Percentiles rank a stretch among this genome's conserved stretches.
These are phyloP conservation scores for Mucor plumbeus DNA, from an alignment of 371 early-diverging fungal species.

Conservation along the genomic window DNA sequence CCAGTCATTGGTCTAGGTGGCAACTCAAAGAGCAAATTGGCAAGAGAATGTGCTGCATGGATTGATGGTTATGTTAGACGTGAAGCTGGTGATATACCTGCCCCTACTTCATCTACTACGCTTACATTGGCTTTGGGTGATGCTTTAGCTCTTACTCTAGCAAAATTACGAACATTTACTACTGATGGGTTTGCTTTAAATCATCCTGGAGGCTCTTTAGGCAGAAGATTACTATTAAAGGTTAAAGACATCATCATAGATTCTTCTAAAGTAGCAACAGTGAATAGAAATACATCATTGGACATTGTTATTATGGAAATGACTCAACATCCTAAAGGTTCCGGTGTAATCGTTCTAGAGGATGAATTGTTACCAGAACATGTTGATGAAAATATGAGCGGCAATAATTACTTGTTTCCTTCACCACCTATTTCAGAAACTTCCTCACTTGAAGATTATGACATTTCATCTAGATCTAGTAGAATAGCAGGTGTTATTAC, in stretches of 20 bases:
- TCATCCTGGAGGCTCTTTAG: slow-evolving; percentile 70
- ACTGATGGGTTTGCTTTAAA: slow-evolving; percentile 62
- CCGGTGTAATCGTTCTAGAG: slow-evolving; percentile 48
- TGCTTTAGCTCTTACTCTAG: slow-evolving; percentile 61
- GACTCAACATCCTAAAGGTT: slow-evolving; percentile 48
- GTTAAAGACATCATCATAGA: slow-evolving; percentile 43
- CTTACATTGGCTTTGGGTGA: slow-evolving; percentile 69
- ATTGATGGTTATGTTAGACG: slow-evolving; percentile 56
- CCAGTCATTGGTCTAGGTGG: slow-evolving; percentile 64
- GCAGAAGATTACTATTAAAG: slow-evolving; percentile 47
- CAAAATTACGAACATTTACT: slow-evolving; percentile 52
- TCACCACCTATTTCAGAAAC: slow-evolving; percentile 38
- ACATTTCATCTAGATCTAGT: slow-evolving; percentile 3
- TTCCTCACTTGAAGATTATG: slow-evolving; percentile 25
- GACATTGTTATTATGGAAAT: slow-evolving; percentile 54
- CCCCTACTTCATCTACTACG: slow-evolving; percentile 67
- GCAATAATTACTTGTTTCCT: slow-evolving; percentile 15
- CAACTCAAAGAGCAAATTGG: slow-evolving; percentile 54
- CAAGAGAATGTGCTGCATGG: slow-evolving; percentile 63
- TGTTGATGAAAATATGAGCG: not conserved
- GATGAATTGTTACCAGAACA: slow-evolving; percentile 11
- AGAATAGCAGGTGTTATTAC: slow-evolving; percentile 50
- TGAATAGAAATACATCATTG: slow-evolving; percentile 32
- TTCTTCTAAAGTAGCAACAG: slow-evolving; percentile 33
- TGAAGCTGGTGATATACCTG: slow-evolving; percentile 59